Percentiles rank a stretch among this genome's conserved stretches.
These are phyloP conservation scores for Aspergillus sp. DNA, from an alignment of 2,329 filamentous ascomycete genomes.

Conservation along the genomic window DNA sequence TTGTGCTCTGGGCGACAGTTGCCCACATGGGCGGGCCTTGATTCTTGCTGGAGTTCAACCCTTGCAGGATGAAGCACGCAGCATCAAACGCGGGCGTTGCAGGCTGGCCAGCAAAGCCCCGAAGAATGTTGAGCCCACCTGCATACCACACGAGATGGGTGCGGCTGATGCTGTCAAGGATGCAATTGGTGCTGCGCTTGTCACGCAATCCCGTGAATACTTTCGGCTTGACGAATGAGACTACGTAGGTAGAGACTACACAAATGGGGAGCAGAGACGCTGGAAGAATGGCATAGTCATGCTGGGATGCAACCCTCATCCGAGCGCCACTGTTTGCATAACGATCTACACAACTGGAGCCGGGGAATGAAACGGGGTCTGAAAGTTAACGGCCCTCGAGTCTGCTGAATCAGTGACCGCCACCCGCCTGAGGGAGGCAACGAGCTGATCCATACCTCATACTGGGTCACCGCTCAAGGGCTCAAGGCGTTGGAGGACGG, in stretches of 20 bases:
- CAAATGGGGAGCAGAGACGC: neutral
- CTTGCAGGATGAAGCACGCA: slow-evolving; percentile 14
- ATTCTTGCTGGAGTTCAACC: neutral
- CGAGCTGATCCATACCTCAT: slow-evolving; percentile 21
- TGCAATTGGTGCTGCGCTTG: neutral
- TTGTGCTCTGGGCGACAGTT: neutral
- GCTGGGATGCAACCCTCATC: slow-evolving; percentile 10
- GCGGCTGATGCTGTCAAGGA: neutral
- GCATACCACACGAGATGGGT: slow-evolving; percentile 16
- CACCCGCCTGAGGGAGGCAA: neutral
- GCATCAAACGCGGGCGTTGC: neutral
- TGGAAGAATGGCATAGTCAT: neutral
- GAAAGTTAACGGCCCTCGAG: neutral
- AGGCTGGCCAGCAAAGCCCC: slow-evolving; percentile 10
- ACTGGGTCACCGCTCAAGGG: slow-evolving; percentile 1
- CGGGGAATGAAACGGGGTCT: slow-evolving; percentile 17
- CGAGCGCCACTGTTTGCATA: slow-evolving; percentile 10
- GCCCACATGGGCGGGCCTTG: slow-evolving; percentile 10
- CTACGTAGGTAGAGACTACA: neutral
- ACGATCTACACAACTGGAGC: slow-evolving; percentile 10
- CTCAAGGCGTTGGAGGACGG: neutral
- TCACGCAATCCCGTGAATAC: neutral
- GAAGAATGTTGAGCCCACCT: slow-evolving; percentile 10
- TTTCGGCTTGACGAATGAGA: neutral
- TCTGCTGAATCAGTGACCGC: neutral